Base-by-base conservation (phyloP, 1,284 basidiomycete species). In the Trametes sp. region DNA sequence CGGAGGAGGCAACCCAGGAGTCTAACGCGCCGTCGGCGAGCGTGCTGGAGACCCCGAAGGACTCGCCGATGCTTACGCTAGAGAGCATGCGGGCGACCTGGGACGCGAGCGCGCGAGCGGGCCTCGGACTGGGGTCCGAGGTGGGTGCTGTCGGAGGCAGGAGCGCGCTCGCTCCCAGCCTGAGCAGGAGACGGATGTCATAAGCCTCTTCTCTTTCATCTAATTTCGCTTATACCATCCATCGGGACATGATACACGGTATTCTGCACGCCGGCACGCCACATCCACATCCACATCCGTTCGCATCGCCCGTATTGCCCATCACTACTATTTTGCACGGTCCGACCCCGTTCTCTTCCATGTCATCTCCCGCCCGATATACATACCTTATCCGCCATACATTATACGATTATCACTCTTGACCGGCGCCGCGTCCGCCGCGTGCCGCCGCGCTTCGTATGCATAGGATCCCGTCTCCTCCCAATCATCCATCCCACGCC, bases 1-100 rank as follows among this genome's bases (percentile, higher is more conserved):
- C 57, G 19, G 50, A 31, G 2, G 16, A 13, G 21, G 26, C 53
- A 23, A 33, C 48, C 26, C n/a, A 46, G 41, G 36, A 29, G n/a
- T n/a, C n/a, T n/a, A n/a, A n/a, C n/a, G n/a, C 49, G 21, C 55
- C 54, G 21, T 19, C 16, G 28, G 13, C 23, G 21, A 24, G 9
- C 41, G 41, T 28, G 10, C 14, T 19, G 35, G 35, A n/a, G 24
- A 52, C 57, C 4, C 52, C 59, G 33, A 41, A 46, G 44, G 57
- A 49, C 24, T 63, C 63, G 29, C 66, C 66, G 44, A 24, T 67
- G 56, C 66, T 65, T 11, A 68, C 66, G 19, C 36, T 65, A 28
- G 66, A 68, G 64, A 59, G 31, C 50, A 57, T 68, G 35, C 63
- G 66, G 21, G 61, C 35, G 7, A 35, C 61, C 33, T 68, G 63